phyloP scores from a whole-genome alignment of 805 yeast species.

The Candida berthetii region DNA sequence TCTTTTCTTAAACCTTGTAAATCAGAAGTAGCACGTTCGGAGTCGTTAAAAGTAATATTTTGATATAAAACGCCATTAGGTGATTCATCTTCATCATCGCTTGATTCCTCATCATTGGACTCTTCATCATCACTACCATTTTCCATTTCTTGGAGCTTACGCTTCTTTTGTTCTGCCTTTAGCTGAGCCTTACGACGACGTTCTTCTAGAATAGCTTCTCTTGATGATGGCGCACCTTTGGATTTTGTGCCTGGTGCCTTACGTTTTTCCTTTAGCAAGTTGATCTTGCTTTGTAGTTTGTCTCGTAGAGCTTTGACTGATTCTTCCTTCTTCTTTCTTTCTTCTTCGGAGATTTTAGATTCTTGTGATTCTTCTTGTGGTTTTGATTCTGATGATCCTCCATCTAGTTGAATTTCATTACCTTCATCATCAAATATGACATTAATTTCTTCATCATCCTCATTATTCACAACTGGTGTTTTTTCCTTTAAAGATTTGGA shows the following conservation, averaged over 20 bases:
- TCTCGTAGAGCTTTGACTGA: slow-evolving; percentile 66
- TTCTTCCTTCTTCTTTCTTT: slow-evolving; percentile 41
- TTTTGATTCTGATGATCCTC: slow-evolving; percentile 6
- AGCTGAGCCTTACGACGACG: slow-evolving; percentile 39
- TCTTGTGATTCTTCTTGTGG: slow-evolving; percentile 15
- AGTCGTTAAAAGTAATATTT: slow-evolving; percentile 77
- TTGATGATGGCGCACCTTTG: slow-evolving; percentile 75
- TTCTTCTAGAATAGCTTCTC: slow-evolving; percentile 73
- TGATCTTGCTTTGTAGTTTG: slow-evolving; percentile 73
- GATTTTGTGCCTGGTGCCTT: slow-evolving; percentile 86
- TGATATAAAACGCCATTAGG: slow-evolving; percentile 58
- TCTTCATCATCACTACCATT: slow-evolving; percentile 32
- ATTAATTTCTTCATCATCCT: slow-evolving; percentile 25
- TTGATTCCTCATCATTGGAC: slow-evolving; percentile 26
- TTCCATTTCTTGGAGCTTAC: slow-evolving; percentile 32
- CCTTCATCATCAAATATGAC: slow-evolving; percentile 72
- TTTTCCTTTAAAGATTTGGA: slow-evolving; percentile 5
- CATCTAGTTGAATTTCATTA: slow-evolving; percentile 31
- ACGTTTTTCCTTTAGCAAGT: slow-evolving; percentile 65
- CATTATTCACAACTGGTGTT: slow-evolving; percentile 15
- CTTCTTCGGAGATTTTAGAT: slow-evolving; percentile 28
- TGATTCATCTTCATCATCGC: slow-evolving; percentile 23
- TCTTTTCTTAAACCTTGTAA: slow-evolving; percentile 48
- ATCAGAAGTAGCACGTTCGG: slow-evolving; percentile 74
- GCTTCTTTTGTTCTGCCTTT: slow-evolving; percentile 31